Base-by-base conservation (phyloP, 495 filamentous ascomycete genomes). In the Sordaria brevicollis region DNA sequence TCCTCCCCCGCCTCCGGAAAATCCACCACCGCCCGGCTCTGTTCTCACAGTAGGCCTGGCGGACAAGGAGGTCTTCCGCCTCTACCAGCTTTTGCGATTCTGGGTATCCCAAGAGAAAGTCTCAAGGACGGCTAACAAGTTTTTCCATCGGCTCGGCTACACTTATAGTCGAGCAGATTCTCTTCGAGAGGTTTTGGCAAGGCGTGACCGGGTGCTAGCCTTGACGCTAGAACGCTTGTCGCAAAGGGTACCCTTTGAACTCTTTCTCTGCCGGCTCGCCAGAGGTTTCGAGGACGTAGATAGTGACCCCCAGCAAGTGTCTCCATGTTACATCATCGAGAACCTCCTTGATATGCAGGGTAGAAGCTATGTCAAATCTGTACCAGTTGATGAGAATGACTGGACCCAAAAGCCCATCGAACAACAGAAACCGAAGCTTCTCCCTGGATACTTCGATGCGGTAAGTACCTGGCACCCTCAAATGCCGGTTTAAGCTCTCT, bases 241-340 rank as follows among this genome's bases (percentile, higher is more conserved):
- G 1, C 25, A 41, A 3, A 39, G 69, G 7, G 25, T 72, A 5
- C 65, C 43, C 1, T n/a, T 75, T 9, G 75, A 76, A 35, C 5
- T 76, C 1, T 75, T 75, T 62, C 35, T 74, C 10, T 69, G 67
- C 17, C 5, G 71, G 10, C 35, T 76, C 4, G 71, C 73, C 3
- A 68, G 68, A 19, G 69, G 36, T 4, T 37, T 3, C 3, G 36
- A 37, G 10, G 36, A 37, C 36, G 4, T 37, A 11, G 36, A 69
- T 1, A 66, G 67, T 33, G 38, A 34, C 17, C 19, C n/a, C 31
- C 9, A 37, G 36, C 35, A 41, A 3, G 3, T 57, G 49, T 21
- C 49, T 15, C 65, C 65, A 11, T 35, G 36, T 38, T 71, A 75
- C 34, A 29, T 75, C 9, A 65, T 62, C 19, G 66, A 39, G 37